A percentile compares a stretch with the other conserved stretches of the same genome.
These are phyloP conservation scores for Metschnikowia henanensis DNA, from an alignment of 805 yeast species.

Conservation along the genomic window DNA sequence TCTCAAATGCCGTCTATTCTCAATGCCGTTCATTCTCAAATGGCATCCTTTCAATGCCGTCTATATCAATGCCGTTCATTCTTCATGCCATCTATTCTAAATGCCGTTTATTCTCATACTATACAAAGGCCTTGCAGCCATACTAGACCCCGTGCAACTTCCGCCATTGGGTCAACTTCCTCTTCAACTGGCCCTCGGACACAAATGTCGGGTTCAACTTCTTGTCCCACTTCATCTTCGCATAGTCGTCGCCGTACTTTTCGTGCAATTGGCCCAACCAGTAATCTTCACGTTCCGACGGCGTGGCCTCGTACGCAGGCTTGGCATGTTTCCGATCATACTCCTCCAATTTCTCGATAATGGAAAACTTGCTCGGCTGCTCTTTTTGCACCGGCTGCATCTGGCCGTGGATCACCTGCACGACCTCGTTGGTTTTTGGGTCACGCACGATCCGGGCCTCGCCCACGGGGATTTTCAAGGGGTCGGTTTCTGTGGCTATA, in stretches of 20 bases:
- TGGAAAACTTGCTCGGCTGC: slow-evolving; percentile 29
- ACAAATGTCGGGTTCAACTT: slow-evolving; percentile 82
- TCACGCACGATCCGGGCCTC: slow-evolving; percentile 77
- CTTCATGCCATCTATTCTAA: too few species aligned
- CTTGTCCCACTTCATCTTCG: slow-evolving; percentile 90
- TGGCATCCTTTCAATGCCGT: too few species aligned
- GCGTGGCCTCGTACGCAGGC: slow-evolving; percentile 50
- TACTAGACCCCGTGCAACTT: slow-evolving; percentile 21
- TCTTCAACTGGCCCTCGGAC: slow-evolving; percentile 78
- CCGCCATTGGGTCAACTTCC: slow-evolving; percentile 72
- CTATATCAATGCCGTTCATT: too few species aligned
- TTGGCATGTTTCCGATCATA: slow-evolving; percentile 45
- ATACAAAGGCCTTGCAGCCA: not conserved
- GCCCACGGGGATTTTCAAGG: slow-evolving; percentile 68
- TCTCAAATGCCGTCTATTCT: too few species aligned
- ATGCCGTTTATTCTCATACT: not conserved
- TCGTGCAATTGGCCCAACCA: slow-evolving; percentile 67
- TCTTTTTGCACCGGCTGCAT: slow-evolving; percentile 40
- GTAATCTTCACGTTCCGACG: slow-evolving; percentile 69
- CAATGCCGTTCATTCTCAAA: too few species aligned
- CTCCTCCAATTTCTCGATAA: slow-evolving; percentile 68
- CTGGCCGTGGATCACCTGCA: slow-evolving; percentile 69
- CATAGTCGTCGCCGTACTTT: slow-evolving; percentile 86
- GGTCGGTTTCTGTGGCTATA: slow-evolving; percentile 47
- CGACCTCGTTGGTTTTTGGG: slow-evolving; percentile 59